Base-by-base conservation (phyloP, 1,139 yeast genomes). In the Protomyces inundatus region DNA sequence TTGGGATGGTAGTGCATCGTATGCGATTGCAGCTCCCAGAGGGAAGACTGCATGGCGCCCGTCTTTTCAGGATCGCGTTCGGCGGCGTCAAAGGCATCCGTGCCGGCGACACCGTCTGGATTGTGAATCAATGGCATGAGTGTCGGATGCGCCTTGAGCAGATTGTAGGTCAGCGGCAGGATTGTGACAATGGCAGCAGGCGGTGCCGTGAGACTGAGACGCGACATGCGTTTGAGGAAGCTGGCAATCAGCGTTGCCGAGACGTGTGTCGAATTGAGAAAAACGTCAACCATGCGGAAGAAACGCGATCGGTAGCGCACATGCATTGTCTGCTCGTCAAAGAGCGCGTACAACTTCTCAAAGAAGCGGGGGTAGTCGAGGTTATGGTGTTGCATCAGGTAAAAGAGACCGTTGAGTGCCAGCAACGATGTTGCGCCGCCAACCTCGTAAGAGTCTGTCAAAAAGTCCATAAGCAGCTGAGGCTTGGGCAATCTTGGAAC, bases 1-100 rank as follows among this genome's bases (percentile, higher is more conserved):
- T 93, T 93, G 9, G 98, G 98, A 75, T 93, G 98, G 72, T 90
- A 93, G 74, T 93, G 99, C n/a, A 82, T 76, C 80, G 86, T 84
- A 66, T 88, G 77, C 0, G 95, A 81, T 67, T 88, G 90, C 66
- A 93, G 73, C 74, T 93, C 98, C 98, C 98, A 93, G 55, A 91
- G 76, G 0, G 98, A 90, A 1, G 96, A 88, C 6, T 82, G 86
- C 53, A 91, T 78, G 1, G 98, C 98, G 37, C 83, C 79, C 0
- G 97, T 87, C 66, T 81, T 78, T 66, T 87, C 79, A 1, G 98
- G 98, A 72, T 93, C 90, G 0, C 67, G 64, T 71, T 88, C 95
- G 0, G 74, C 66, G 45, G 79, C 77, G 68, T 87, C 79, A 73
- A 82, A 93, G 2, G 96, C 88, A 72, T 93, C 98, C 1, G 68